These are phyloP conservation scores for Pyricularia sp. DNA, from an alignment of 2,329 filamentous ascomycete genomes.

Conservation along the genomic window DNA sequence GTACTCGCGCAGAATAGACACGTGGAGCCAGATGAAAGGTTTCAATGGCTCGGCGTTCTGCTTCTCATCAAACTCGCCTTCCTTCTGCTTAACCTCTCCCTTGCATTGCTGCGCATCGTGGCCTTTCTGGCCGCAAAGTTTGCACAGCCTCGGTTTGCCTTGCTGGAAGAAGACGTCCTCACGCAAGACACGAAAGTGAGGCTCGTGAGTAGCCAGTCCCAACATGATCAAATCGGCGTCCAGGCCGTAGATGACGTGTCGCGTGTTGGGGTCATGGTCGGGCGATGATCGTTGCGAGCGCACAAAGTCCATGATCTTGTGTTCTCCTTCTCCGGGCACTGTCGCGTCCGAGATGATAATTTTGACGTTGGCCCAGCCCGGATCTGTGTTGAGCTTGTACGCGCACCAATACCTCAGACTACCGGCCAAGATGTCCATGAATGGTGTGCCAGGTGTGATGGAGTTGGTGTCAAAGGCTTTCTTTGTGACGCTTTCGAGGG, in stretches of 20 bases:
- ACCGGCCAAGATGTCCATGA: conserved; percentile 89
- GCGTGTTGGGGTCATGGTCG: conserved; percentile 89
- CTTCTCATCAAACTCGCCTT: conserved; percentile 72
- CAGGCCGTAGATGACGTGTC: conserved; percentile 94
- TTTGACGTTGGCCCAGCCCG: conserved; percentile 90
- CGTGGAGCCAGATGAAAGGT: conserved; percentile 97
- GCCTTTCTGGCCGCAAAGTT: conserved; percentile 80
- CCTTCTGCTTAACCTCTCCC: conserved; percentile 65
- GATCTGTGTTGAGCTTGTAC: conserved; percentile 95
- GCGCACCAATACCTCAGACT: conserved; percentile 93
- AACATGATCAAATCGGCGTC: conserved; percentile 99
- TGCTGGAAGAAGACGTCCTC: conserved; percentile 96
- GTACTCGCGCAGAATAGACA: conserved; percentile 84
- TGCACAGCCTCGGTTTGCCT: conserved; percentile 68
- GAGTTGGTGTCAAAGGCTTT: conserved; percentile 84
- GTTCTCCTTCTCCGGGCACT: conserved; percentile 93
- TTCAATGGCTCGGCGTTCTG: conserved; percentile 58
- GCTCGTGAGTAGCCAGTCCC: conserved; percentile 91
- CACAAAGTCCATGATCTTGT: conserved; percentile 99
- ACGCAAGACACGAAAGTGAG: conserved; percentile 87
- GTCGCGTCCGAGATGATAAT: conserved; percentile 98
- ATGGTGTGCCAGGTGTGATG: conserved; percentile 93
- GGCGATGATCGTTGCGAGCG: conserved; percentile 83
- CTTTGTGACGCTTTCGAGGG: conserved; percentile 51
- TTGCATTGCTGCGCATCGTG: conserved; percentile 80